These are phyloP conservation scores for Entoloma clypeatum DNA, from an alignment of 1,284 basidiomycete species.

Conservation along the genomic window DNA sequence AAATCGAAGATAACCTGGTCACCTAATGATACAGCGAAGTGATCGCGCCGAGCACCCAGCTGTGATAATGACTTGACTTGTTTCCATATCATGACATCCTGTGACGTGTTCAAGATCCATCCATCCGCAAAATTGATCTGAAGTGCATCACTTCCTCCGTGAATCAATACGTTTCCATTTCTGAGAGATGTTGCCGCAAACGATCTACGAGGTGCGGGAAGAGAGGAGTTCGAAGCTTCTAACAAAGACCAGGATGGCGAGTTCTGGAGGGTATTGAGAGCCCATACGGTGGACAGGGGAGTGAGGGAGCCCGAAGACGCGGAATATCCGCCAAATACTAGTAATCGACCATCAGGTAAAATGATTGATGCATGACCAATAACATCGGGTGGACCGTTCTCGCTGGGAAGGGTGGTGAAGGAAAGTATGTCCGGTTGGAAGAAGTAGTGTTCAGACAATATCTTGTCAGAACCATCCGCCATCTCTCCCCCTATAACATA, in stretches of 20 bases:
- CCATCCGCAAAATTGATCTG: slow-evolving; percentile 62
- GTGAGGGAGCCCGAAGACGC: slow-evolving; percentile 46
- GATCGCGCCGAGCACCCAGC: slow-evolving; percentile 64
- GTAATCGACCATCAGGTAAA: slow-evolving; percentile 60
- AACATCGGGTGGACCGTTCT: slow-evolving; percentile 59
- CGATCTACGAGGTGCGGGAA: slow-evolving; percentile 63
- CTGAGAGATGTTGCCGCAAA: slow-evolving; percentile 59
- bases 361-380: slow-evolving; percentile 70
- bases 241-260: slow-evolving; percentile 50
- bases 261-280: slow-evolving; percentile 55
- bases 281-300: slow-evolving; percentile 59
- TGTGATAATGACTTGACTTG: slow-evolving; percentile 46
- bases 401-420: slow-evolving; percentile 54
- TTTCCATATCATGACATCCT: slow-evolving; percentile 56
- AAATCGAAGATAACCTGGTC: slow-evolving; percentile 71
- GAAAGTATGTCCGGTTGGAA: slow-evolving; percentile 51
- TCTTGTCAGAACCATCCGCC: slow-evolving; percentile 68
- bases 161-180: slow-evolving; percentile 61
- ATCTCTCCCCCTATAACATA: slow-evolving; percentile 75
- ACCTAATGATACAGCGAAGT: slow-evolving; percentile 62
- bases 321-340: slow-evolving; percentile 76
- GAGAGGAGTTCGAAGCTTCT: slow-evolving; percentile 32
- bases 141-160: slow-evolving; percentile 68
- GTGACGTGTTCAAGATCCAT: slow-evolving; percentile 67
- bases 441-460: slow-evolving; percentile 60